Evolutionary conservation across 768 basidiomycete genomes (phyloP).

Genomic region (Trametes sanguinea): DNA sequence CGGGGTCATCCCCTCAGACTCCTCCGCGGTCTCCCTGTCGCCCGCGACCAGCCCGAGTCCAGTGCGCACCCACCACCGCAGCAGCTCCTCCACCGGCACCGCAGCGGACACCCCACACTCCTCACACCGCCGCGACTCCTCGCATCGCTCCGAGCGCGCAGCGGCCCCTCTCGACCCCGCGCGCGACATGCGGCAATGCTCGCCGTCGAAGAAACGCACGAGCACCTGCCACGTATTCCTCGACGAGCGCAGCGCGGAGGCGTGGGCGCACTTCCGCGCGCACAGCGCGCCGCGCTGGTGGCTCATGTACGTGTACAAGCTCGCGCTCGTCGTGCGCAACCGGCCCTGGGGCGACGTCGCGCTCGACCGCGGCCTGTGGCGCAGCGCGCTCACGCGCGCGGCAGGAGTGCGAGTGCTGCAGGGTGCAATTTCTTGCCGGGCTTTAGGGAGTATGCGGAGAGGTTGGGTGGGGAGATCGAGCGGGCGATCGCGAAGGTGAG

Average conservation of each 20-base stretch:
- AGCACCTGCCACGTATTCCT: slow-evolving; percentile 19
- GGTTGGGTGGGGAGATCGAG: slow-evolving; percentile 7
- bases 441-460: slow-evolving; percentile 19
- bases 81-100: slow-evolving; percentile 1
- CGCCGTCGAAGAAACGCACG: not conserved
- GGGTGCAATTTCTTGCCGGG: slow-evolving; percentile 13
- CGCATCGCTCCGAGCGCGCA: slow-evolving; percentile 1
- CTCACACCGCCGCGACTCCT: slow-evolving; percentile 5
- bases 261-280: slow-evolving; percentile 20
- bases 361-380: slow-evolving; percentile 18
- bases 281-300: slow-evolving; percentile 20
- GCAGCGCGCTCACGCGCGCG: slow-evolving; percentile 15
- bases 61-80: not conserved
- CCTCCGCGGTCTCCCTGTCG: not conserved
- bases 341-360: slow-evolving; percentile 17
- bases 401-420: slow-evolving; percentile 19
- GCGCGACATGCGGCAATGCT: slow-evolving; percentile 6
- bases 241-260: slow-evolving; percentile 14
- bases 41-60: not conserved
- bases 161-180: slow-evolving; percentile 8
- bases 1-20: not conserved
- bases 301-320: slow-evolving; percentile 20
- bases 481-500: slow-evolving; percentile 9
- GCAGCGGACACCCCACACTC: not conserved
- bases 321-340: slow-evolving; percentile 17